A percentile compares a stretch with the other conserved stretches of the same genome.
These are phyloP conservation scores for Hydrangea macrophylla DNA, from an alignment of 148 eudicot species.

Conservation along the genomic window DNA sequence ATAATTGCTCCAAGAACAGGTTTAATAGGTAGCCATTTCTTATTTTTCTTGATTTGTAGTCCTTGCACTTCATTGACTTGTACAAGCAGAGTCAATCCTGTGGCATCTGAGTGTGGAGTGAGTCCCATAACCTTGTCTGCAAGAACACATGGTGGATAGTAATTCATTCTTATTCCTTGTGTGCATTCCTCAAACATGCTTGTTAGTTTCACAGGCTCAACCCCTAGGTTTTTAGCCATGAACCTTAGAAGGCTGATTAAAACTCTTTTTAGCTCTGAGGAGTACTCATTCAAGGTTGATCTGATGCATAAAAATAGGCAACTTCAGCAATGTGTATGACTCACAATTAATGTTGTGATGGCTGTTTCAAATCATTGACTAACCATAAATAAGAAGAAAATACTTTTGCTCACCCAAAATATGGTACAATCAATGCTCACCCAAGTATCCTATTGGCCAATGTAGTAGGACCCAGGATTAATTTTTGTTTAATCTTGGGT, in stretches of 20 bases:
- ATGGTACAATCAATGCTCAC: too few species aligned
- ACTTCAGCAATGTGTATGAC: too few species aligned
- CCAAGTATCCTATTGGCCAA: too few species aligned
- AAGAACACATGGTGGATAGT: slow-evolving; percentile 29
- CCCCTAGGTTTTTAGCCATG: slow-evolving; percentile 26
- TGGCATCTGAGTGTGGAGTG: slow-evolving; percentile 30
- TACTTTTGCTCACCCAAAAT: too few species aligned
- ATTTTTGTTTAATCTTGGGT: too few species aligned
- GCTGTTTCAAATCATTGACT: too few species aligned
- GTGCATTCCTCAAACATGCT: slow-evolving; percentile 16
- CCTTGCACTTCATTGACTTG: slow-evolving; percentile 30
- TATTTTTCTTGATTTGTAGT: slow-evolving; percentile 26
- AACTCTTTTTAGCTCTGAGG: slow-evolving; percentile 14
- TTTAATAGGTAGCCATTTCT: slow-evolving; percentile 30
- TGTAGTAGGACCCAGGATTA: too few species aligned
- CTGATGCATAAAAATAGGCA: slow-evolving; percentile 12
- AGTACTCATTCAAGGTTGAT: slow-evolving; percentile 21
- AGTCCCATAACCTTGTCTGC: slow-evolving; percentile 27
- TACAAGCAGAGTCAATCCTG: slow-evolving; percentile 25
- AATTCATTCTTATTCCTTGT: slow-evolving; percentile 33
- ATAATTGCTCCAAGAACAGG: slow-evolving; percentile 23
- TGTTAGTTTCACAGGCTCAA: slow-evolving; percentile 7
- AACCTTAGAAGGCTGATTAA: slow-evolving; percentile 15
- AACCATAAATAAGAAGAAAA: too few species aligned
- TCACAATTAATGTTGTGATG: too few species aligned